A percentile compares a stretch with the other conserved stretches of the same genome.
These are phyloP conservation scores for Bauhinia variegata DNA, from an alignment of 306 rosid genomes.

Conservation along the genomic window DNA sequence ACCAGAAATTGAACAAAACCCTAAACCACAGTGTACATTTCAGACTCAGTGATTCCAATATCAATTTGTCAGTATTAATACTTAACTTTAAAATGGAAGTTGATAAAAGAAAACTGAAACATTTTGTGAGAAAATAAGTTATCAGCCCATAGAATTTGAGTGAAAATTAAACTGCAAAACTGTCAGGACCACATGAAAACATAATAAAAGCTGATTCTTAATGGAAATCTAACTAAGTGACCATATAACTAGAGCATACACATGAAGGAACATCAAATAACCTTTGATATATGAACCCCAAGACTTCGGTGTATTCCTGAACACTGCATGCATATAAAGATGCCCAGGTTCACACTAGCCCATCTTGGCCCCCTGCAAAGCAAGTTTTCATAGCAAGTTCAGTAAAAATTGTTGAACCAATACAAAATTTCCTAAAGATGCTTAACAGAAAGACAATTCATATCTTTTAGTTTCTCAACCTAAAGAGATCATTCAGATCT, in stretches of 20 bases:
- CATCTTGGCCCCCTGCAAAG: conserved; percentile 96
- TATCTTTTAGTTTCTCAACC: conserved; percentile 29
- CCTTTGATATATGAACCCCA: conserved; percentile 99
- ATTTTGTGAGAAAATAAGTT: conserved; percentile 12
- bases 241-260: background rate
- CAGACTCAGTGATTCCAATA: conserved; percentile 30
- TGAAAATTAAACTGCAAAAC: conserved; percentile 11
- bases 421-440: no score
- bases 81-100: conserved; percentile 13
- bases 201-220: background rate
- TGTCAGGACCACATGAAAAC: background rate
- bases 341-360: conserved; percentile 99
- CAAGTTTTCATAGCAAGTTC: conserved; percentile 35
- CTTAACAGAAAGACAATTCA: background rate
- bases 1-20: conserved; percentile 8
- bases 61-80: conserved; percentile 6
- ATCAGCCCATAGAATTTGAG: conserved; percentile 22
- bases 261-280: conserved; percentile 39
- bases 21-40: conserved; percentile 2
- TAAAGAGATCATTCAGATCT: conserved; percentile 34
- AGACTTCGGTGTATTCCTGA: conserved; percentile 98
- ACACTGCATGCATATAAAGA: conserved; percentile 98
- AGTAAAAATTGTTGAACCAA: conserved; percentile 22
- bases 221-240: background rate
- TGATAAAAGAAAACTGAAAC: conserved; percentile 10